Conservation (phyloP, 225 moss, liverwort and hornwort genomes). For the Marchantia polymorpha region DNA sequence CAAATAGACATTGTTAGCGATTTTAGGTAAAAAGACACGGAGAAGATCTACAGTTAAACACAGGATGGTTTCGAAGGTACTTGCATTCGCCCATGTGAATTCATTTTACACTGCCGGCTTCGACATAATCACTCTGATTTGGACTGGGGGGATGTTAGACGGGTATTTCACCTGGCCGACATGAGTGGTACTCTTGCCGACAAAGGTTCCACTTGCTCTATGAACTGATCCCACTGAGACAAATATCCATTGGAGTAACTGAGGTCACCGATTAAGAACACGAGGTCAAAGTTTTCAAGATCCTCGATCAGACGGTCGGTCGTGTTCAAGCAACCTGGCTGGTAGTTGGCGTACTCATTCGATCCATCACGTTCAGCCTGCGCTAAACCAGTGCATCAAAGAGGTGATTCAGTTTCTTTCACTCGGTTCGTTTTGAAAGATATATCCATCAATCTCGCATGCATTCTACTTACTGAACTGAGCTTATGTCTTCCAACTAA, state of each 20-base stretch:
- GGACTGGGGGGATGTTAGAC: background rate
- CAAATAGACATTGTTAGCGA: background rate
- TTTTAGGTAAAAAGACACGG: background rate
- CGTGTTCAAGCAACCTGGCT: conserved; percentile 62
- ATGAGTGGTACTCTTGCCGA: conserved; percentile 53
- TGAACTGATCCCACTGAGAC: conserved; percentile 58
- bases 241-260: conserved; percentile 53
- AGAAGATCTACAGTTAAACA: background rate
- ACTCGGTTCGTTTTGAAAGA: too few relatives aligned
- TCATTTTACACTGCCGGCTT: background rate
- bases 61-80: background rate
- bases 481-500: too few relatives aligned
- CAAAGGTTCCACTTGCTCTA: conserved; percentile 58
- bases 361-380: conserved; percentile 64
- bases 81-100: background rate
- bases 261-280: conserved; percentile 52
- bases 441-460: too few relatives aligned
- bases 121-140: too few relatives aligned
- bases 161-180: conserved; percentile 33
- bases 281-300: conserved; percentile 52
- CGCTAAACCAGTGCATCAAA: background rate
- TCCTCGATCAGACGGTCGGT: conserved; percentile 62
- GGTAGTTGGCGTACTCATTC: conserved; percentile 51
- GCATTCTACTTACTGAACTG: too few relatives aligned
- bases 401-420: background rate